Base-by-base conservation (phyloP, 2,329 filamentous ascomycete genomes). In the Apiospora malaysiana region DNA sequence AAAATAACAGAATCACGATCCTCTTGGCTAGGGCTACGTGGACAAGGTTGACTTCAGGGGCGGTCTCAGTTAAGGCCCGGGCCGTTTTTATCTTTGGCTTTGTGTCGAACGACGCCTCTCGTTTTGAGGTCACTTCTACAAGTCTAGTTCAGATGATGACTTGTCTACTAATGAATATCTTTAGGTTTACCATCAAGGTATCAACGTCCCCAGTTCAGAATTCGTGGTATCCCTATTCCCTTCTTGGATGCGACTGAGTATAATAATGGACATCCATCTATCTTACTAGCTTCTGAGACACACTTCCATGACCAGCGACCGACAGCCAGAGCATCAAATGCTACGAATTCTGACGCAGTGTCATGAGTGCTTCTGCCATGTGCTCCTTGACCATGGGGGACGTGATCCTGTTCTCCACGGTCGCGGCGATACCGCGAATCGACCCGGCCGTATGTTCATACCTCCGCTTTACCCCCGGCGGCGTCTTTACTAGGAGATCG, bases 391-490 rank as follows among this genome's bases (percentile, higher is more conserved):
- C 69, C 43, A 43, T 70, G 18, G 71, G 70, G 14, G 71, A 43
- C 14, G 66, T 63, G 2, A 71, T 51, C 25, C 70, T 51, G 47
- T 77, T 23, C 68, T 71, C 49, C 76, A 79, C 73, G 90, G 71
- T 74, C 84, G 84, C 42, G 4, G 84, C 84, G 68, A 90, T 81
- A 4, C 87, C 86, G 10, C 81, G 74, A 16, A 91, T 80, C 8
- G 87, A 87, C 66, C 78, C 77, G 21, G 84, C 83, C n/a, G 87
- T 88, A 72, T 88, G 85, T 2, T 79, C 76, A 73, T 89, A 89
- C 23, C 88, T 82, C 74, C 79, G 85, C 70, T 82, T 80, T 81
- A 88, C 81, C 0, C 85, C 86, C 0, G 77, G 74, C 7, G 80
- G 83, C 25, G 87, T 83, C 40, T 83, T 82, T 0, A 76, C 80